These are phyloP conservation scores for Chlamydomonas sphaeroides DNA, from an alignment of 139 green algal genomes.

Conservation along the genomic window DNA sequence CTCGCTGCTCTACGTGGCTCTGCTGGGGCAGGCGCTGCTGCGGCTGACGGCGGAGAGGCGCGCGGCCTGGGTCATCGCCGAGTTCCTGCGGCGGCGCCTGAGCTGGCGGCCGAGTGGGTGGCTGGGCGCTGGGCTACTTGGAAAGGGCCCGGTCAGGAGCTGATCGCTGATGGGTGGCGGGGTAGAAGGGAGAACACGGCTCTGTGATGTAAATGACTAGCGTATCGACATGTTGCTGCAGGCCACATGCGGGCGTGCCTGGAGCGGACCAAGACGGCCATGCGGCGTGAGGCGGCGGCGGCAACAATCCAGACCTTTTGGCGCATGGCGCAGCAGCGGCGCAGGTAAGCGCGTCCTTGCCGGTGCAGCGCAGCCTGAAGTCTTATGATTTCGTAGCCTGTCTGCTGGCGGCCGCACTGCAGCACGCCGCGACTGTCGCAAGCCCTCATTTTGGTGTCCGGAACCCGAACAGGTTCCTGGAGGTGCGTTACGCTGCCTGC, in stretches of 20 bases:
- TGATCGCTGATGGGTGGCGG: no score
- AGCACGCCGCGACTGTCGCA: no score
- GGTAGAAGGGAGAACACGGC: no score
- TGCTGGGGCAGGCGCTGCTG: conserved; percentile 80
- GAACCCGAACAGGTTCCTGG: neutral
- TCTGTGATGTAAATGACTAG: no score
- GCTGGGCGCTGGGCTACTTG: no score
- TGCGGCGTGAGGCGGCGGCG: conserved; percentile 5
- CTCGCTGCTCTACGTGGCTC: conserved; percentile 75
- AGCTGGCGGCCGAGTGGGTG: conserved; percentile 50
- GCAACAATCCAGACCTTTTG: conserved; percentile 22
- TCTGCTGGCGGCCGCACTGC: no score
- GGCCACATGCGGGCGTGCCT: conserved; percentile 54
- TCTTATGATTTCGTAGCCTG: no score
- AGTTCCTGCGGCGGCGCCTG: conserved; percentile 55
- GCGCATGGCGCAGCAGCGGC: neutral
- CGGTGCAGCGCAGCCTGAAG: no score
- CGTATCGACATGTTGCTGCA: no score
- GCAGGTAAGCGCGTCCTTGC: neutral
- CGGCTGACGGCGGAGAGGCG: conserved; percentile 77
- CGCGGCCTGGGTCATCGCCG: conserved; percentile 72
- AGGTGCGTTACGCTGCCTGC: neutral
- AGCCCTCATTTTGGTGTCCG: no score
- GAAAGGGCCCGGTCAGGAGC: neutral
- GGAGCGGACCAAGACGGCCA: conserved; percentile 45